Evolutionary conservation across 2,329 filamentous ascomycete species (phyloP), one percentile per base, ranked within the genome.

Genomic region (Ceratocystis ficicola): DNA sequence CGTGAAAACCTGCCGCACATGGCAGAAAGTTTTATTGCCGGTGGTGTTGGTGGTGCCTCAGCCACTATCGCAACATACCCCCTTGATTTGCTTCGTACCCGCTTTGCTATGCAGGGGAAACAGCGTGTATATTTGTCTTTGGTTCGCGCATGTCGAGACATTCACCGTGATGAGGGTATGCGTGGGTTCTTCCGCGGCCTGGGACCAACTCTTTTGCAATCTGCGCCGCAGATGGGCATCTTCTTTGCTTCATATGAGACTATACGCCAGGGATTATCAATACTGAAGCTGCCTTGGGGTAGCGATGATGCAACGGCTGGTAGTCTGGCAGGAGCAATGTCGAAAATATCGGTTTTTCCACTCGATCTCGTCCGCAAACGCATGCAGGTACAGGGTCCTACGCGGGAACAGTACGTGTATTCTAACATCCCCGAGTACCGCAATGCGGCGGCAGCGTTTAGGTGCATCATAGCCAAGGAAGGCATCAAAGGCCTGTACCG

Each of bases 201-300:
- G 44, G 83, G 83, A 1, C 92, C 93, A 1, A 90, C 87, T 0
- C 78, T 97, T 25, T 87, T 81, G 30, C 92, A 96, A 77, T 94
- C 97, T 62, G 84, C 96, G 8, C 94, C 94, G 1, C 95, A 93
- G 74, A 99, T 99, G 94, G 94, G 94, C 15, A 80, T 96, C 1
- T 97, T 99, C 78, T 99, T 99, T 76, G 83, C 89, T 44, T 83
- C 85, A 50, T 99, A 97, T 77, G 94, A 99, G 75, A 80, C 81
- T 8, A 77, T 95, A 63, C 81, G 89, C 5, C 73, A 83, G 5
- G 82, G 81, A 0, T 74, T 93, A 59, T 78, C 78, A 5, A 72
- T 73, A 5, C 71, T 85, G 20, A 74, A 81, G 8, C 73, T 89
- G 70, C 86, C 86, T 0, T 86, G 87, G 74, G 89, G 91, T 22